Evolutionary conservation across 148 eudicot genomes (phyloP).

Genomic region (Persicaria maculosa): DNA sequence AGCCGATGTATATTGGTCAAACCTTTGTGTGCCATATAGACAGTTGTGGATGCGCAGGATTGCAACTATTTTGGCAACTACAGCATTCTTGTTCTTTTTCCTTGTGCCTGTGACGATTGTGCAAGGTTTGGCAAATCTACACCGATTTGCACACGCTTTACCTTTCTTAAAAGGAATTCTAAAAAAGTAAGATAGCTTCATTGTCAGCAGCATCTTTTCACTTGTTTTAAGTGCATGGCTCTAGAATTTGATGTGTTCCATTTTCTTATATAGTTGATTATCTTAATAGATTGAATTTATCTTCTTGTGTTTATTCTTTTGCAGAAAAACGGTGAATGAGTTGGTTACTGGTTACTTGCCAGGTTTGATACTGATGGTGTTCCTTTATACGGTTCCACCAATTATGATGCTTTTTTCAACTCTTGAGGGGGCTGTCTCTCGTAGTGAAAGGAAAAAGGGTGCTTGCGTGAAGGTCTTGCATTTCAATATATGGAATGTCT

Average conservation of each 20-base stretch:
- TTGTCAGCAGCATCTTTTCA: neutral
- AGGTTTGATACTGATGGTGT: slow-evolving; percentile 63
- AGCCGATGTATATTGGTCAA: slow-evolving; percentile 73
- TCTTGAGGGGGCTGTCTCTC: slow-evolving; percentile 84
- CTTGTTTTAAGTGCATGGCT: neutral
- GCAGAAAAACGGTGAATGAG: slow-evolving; percentile 45
- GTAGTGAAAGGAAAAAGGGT: slow-evolving; percentile 81
- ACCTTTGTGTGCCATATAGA: slow-evolving; percentile 72
- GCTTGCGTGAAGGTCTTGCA: slow-evolving; percentile 70
- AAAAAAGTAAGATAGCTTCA: slow-evolving; percentile 41
- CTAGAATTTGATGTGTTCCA: neutral
- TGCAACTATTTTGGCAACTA: slow-evolving; percentile 48
- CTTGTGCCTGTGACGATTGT: slow-evolving; percentile 63
- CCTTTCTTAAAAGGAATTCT: slow-evolving; percentile 48
- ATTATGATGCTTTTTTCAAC: slow-evolving; percentile 77
- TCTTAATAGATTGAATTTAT: neutral
- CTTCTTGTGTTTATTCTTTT: slow-evolving; percentile 1
- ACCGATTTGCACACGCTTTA: slow-evolving; percentile 42
- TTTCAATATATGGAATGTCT: slow-evolving; percentile 89
- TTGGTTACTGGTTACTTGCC: slow-evolving; percentile 89
- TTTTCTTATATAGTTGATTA: slow-evolving; percentile 11
- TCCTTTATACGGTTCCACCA: slow-evolving; percentile 69
- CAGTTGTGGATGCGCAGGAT: slow-evolving; percentile 82
- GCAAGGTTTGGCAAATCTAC: slow-evolving; percentile 65
- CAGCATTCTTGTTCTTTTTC: slow-evolving; percentile 58